phyloP scores from a whole-genome alignment of 129 eudicot species.

The Helichrysum umbraculigerum region DNA sequence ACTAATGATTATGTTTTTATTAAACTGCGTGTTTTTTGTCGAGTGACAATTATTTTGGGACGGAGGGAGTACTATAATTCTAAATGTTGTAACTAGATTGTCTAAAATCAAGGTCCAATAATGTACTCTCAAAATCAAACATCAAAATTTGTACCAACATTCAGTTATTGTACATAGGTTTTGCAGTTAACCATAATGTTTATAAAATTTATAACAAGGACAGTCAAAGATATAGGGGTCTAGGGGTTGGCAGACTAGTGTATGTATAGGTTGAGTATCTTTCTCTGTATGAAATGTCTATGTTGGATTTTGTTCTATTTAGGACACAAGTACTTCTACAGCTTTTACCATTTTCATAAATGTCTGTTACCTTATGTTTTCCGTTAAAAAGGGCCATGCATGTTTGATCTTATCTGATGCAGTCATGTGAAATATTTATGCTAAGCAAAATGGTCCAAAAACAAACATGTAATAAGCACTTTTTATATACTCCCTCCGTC shows the following conservation, averaged over 20 bases:
- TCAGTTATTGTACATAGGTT: constrained; percentile 15
- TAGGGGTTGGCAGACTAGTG: constrained; percentile 1
- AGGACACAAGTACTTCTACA: neutral
- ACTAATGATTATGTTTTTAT: too few species aligned
- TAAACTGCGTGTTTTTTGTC: too few species aligned
- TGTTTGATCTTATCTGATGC: too few species aligned
- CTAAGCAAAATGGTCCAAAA: too few species aligned
- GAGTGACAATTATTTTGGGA: too few species aligned
- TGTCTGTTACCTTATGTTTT: neutral
- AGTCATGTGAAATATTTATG: too few species aligned
- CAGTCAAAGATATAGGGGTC: constrained; percentile 14
- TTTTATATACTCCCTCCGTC: too few species aligned
- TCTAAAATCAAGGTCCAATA: too few species aligned
- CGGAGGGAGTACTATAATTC: too few species aligned
- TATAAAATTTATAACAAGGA: neutral
- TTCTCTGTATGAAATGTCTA: neutral
- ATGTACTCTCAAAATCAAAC: neutral
- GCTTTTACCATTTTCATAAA: neutral
- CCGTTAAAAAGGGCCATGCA: too few species aligned
- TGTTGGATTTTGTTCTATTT: constrained; percentile 16
- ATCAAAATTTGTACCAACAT: neutral
- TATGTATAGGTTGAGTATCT: constrained; percentile 10
- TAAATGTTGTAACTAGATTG: neutral
- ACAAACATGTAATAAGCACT: too few species aligned
- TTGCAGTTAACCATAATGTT: constrained; percentile 9